A percentile compares a stretch with the other conserved stretches of the same genome.
phyloP scores from a whole-genome alignment of 2,329 filamentous ascomycete species.

The Parascedosporium putredinis region DNA sequence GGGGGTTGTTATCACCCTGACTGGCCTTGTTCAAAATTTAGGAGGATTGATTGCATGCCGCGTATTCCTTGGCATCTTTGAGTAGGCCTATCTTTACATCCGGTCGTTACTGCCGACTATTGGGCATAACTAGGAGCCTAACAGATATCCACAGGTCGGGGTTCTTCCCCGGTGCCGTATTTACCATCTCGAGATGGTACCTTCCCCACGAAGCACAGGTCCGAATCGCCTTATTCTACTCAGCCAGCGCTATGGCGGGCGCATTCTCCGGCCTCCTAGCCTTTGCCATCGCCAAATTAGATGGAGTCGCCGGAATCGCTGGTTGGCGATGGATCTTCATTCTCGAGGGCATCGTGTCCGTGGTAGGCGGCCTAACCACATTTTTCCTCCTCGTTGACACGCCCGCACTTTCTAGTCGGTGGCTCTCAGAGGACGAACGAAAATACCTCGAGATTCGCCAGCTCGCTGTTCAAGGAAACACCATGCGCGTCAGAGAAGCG shows the following conservation, averaged over 20 bases:
- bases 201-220: conserved; percentile 78
- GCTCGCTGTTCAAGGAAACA: conserved; percentile 23
- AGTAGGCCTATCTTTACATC: conserved; percentile 58
- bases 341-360: conserved; percentile 35
- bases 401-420: conserved; percentile 36
- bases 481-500: too few species aligned
- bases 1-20: conserved; percentile 67
- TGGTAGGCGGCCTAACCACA: conserved; percentile 30
- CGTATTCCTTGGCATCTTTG: conserved; percentile 74
- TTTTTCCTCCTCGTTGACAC: conserved; percentile 50
- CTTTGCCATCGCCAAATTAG: conserved; percentile 82
- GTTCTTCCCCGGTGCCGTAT: conserved; percentile 37
- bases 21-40: conserved; percentile 72
- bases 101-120: conserved; percentile 15
- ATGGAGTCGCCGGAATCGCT: conserved; percentile 52
- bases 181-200: conserved; percentile 84
- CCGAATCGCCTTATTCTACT: conserved; percentile 90
- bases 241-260: conserved; percentile 65
- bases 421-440: conserved; percentile 33
- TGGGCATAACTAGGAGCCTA: too few species aligned
- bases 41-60: conserved; percentile 65
- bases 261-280: conserved; percentile 83
- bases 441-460: conserved; percentile 29
- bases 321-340: conserved; percentile 84
- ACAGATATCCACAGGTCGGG: neutral